Base-by-base conservation (phyloP, 176 grass and related monocot species). In the Oryza brachyantha region DNA sequence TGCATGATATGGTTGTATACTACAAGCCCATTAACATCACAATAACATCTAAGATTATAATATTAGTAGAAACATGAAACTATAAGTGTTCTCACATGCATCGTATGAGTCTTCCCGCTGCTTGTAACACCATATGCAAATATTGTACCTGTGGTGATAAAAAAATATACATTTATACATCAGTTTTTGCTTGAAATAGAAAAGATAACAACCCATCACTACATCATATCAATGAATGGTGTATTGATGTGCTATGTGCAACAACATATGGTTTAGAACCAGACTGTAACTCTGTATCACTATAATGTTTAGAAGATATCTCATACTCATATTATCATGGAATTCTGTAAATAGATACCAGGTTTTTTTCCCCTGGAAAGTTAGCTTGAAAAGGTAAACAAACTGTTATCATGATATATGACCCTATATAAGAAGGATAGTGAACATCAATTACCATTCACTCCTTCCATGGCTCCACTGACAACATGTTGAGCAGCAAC, bases 101-200 rank as follows among this genome's bases (percentile, higher is more conserved):
- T 99, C 7, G 96, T 96, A 81, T 99, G 96, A 70, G 96, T 99
- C 88, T 99, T 99, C 68, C 96, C 96, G 77, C 96, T 99, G 78
- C 96, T 99, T 52, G 96, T 99, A 78, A 99, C 96, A 73, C 96
- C 96, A 74, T 99, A 99, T 74, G 96, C 96, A 91, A 96, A 99
- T 84, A 99, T 99, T 86, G 96, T 99, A 78, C 96, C 96, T 99
- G 85, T 19, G 21, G 77, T 39, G 37, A 62, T 67, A 58, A 66
- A 71, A 21, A 34, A 75, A 87, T 41, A 61, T 71, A 31, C 7
- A 61, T 39, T 57, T 81, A n/a, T 9, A 31, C 17, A 61, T 39
- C 63, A 86, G 21, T 6, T 66, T 80, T 72, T 29, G 31, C 28
- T 83, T 82, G 6, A 62, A 83, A 55, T 9, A 77, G 75, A 4